Evolutionary conservation across 371 early-diverging fungal species (phyloP), one percentile per base, ranked within the genome.

Genomic region (Mucor racemosus): DNA sequence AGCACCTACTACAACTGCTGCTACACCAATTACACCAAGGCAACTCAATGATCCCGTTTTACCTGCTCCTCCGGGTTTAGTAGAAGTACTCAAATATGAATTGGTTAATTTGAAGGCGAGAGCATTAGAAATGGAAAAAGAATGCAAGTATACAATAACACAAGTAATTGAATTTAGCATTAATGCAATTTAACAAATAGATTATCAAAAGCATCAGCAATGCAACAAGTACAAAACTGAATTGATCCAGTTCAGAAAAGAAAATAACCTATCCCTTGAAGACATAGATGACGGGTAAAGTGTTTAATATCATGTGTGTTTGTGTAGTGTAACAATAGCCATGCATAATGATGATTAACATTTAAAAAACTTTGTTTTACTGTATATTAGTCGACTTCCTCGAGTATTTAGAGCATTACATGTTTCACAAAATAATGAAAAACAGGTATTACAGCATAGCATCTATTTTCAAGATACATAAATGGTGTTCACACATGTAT

Each of bases 71-170:
- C 77, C 82, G 42, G 83, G 85, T 15, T 61, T 89, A 17, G 80
- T 88, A 10, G 92, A 92, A 61, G 82, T 91, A 64, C 71, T 93
- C 33, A 82, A 85, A 54, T 87, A 91, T 11, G 93, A 93, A 65
- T 71, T 92, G 17, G 80, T 82, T 19, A 75, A 83, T 33, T 74
- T 92, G 53, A 86, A 88, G 36, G 78, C 79, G 17, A 86, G 84
- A 34, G 71, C 90, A 21, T 75, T 81, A 13, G 92, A 91, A 50
- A 84, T 91, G 66, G 92, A 92, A 71, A 88, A 88, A 67, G 94
- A 93, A 81, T 86, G 90, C 86, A 84, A 67, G 53, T 78, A 58
- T 48, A 48, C 26, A 36, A 10, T 13, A 11, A 56, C 5, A 61
- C 10, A 15, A 50, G 17, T 10, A 19, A 44, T 34, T n/a, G 31